Evolutionary conservation across 192 early-diverging fungal species (phyloP).

Genomic region (Coemansia erecta): DNA sequence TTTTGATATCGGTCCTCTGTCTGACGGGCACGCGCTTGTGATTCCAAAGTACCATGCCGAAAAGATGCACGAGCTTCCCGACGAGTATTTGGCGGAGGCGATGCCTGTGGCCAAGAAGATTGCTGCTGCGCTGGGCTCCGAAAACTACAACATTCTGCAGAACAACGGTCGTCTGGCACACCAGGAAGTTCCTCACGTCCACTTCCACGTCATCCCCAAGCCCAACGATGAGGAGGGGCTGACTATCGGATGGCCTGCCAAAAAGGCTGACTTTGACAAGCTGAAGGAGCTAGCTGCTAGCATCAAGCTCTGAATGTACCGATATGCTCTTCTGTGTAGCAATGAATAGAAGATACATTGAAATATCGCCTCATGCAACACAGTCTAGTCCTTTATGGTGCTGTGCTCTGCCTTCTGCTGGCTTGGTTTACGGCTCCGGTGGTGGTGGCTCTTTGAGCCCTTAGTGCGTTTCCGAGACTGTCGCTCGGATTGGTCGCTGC

Average conservation of each 20-base stretch:
- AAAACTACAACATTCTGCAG: conserved; percentile 92
- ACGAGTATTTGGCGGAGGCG: conserved; percentile 77
- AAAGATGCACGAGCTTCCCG: conserved; percentile 86
- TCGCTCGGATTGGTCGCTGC: too few species aligned
- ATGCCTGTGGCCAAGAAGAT: conserved; percentile 89
- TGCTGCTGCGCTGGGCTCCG: conserved; percentile 66
- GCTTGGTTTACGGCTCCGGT: too few species aligned
- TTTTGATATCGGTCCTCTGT: conserved; percentile 76
- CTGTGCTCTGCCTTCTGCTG: too few species aligned
- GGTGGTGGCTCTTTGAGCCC: too few species aligned
- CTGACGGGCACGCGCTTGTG: conserved; percentile 68
- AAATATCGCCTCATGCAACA: too few species aligned
- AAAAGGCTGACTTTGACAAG: conserved; percentile 56
- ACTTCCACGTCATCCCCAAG: conserved; percentile 88
- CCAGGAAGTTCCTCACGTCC: conserved; percentile 87
- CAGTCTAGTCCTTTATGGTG: too few species aligned
- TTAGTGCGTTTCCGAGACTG: too few species aligned
- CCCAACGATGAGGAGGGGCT: conserved; percentile 64
- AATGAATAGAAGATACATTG: too few species aligned
- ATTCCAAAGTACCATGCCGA: conserved; percentile 66
- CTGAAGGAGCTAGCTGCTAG: conserved; percentile 45
- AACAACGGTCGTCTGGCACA: conserved; percentile 76
- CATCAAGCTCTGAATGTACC: conserved; percentile 21
- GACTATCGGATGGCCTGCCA: conserved; percentile 64
- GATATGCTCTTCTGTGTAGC: not conserved